Evolutionary conservation across 371 early-diverging fungal species (phyloP).

Genomic region (Batkoa obscura): DNA sequence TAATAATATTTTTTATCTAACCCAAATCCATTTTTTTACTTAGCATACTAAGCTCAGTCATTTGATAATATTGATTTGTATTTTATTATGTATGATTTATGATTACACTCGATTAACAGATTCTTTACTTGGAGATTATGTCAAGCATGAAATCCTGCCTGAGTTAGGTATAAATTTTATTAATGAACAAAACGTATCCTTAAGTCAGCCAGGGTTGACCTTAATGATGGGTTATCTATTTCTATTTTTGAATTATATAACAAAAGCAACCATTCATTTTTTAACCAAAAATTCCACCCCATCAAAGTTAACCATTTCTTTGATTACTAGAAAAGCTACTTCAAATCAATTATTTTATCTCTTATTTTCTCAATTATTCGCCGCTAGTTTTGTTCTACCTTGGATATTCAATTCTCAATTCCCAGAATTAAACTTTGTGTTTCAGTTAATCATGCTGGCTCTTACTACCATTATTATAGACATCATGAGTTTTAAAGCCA

Average conservation of each 20-base stretch:
- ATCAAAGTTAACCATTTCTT: not conserved
- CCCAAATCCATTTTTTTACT: not conserved
- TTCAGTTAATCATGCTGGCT: not conserved
- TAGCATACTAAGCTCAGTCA: not conserved
- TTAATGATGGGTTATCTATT: not conserved
- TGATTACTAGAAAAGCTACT: not conserved
- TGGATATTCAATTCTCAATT: too few relatives aligned
- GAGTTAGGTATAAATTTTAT: not conserved
- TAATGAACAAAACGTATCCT: not conserved
- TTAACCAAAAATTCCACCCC: not conserved
- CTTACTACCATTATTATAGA: not conserved
- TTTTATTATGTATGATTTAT: not conserved
- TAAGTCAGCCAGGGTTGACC: not conserved
- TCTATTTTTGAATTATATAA: not conserved
- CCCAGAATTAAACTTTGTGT: not conserved
- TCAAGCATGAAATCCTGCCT: conserved; percentile 1
- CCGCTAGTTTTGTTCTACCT: not conserved
- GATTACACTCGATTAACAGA: not conserved
- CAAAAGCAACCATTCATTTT: not conserved
- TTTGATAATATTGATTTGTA: not conserved
- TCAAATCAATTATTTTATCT: not conserved
- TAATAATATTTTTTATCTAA: not conserved
- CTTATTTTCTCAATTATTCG: not conserved
- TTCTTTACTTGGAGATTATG: not conserved
- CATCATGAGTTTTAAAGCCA: not conserved